Conservation (phyloP, 306 rosid genomes). For the Cucurbita ficifolia region DNA sequence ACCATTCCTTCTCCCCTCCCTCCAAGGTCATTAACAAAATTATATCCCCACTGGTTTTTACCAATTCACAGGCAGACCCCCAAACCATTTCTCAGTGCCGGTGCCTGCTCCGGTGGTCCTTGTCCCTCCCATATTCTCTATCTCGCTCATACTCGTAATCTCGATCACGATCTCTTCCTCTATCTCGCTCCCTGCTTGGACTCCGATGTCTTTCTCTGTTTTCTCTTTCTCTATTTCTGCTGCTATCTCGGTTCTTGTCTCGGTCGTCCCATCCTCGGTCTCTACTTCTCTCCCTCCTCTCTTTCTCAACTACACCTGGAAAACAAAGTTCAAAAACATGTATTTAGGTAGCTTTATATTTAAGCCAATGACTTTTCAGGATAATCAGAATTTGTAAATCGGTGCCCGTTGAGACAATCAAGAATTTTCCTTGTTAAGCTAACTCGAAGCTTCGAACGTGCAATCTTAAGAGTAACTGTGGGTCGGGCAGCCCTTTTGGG, state of each 20-base stretch:
- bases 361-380: neutral
- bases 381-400: neutral
- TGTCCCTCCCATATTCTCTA: conserved; percentile 24
- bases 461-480: neutral
- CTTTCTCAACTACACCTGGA: conserved; percentile 62
- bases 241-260: conserved; percentile 26
- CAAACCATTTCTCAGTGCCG: neutral
- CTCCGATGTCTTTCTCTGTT: conserved; percentile 53
- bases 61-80: neutral
- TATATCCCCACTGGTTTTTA: neutral
- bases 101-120: conserved; percentile 43
- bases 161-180: conserved; percentile 61
- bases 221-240: conserved; percentile 49
- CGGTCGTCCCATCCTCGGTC: conserved; percentile 57
- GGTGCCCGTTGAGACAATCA: neutral
- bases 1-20: neutral
- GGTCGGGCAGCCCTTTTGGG: neutral
- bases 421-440: neutral
- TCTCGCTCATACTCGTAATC: conserved; percentile 59
- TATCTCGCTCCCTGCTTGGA: conserved; percentile 59
- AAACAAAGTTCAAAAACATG: neutral
- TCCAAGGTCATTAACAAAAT: neutral
- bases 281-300: conserved; percentile 65
- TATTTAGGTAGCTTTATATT: neutral
- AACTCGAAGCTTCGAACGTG: neutral